phyloP scores from a whole-genome alignment of 2,329 filamentous ascomycete genomes.

The Fusarium cyanostomum region DNA sequence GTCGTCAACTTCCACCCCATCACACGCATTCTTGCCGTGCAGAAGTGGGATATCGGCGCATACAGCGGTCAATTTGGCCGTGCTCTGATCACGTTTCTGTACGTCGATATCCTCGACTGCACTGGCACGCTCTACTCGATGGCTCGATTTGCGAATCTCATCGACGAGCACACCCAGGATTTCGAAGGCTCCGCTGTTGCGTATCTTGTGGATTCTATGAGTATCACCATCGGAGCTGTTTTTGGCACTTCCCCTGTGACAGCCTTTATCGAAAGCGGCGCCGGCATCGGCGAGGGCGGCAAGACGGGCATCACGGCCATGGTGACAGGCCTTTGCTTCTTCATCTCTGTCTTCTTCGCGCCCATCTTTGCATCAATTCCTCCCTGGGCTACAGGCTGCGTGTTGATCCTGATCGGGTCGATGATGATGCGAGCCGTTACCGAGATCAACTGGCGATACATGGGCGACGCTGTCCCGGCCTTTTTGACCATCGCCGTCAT shows the following conservation, averaged over 20 bases:
- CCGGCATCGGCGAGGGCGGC: constrained; percentile 87
- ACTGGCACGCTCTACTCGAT: constrained; percentile 90
- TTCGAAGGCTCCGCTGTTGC: constrained; percentile 86
- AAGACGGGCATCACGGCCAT: constrained; percentile 84
- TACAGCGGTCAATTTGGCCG: constrained; percentile 81
- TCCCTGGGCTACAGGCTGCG: constrained; percentile 87
- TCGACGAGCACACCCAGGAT: constrained; percentile 84
- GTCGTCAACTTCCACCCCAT: constrained; percentile 87
- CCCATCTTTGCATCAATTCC: constrained; percentile 91
- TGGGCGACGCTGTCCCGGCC: constrained; percentile 83
- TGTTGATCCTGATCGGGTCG: constrained; percentile 81
- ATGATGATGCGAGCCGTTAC: constrained; percentile 83
- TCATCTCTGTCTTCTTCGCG: constrained; percentile 87
- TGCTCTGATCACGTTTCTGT: constrained; percentile 89
- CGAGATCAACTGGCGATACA: constrained; percentile 89
- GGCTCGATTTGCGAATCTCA: constrained; percentile 83
- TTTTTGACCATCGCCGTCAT: constrained; percentile 86
- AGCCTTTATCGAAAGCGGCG: constrained; percentile 85
- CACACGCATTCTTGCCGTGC: constrained; percentile 71
- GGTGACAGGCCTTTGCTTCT: constrained; percentile 81
- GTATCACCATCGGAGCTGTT: constrained; percentile 80
- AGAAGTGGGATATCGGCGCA: constrained; percentile 75
- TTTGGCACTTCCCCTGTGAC: constrained; percentile 83
- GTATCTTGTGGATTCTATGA: constrained; percentile 83
- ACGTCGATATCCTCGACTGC: constrained; percentile 87